Evolutionary conservation across 2,329 filamentous ascomycete genomes (phyloP).

Genomic region (Pyrenophora seminiperda): DNA sequence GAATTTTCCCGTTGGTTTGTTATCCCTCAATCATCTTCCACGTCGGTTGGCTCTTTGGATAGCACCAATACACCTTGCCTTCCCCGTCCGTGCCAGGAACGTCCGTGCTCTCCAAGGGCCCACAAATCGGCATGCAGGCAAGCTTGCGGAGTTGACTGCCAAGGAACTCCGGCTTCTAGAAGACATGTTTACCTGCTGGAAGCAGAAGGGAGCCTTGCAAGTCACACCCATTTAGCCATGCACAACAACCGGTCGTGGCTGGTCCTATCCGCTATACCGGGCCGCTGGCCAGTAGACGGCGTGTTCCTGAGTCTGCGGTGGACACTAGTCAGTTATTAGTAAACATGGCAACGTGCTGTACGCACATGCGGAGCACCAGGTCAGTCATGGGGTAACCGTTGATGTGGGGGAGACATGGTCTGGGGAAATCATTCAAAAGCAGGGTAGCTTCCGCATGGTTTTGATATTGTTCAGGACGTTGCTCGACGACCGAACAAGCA

Average conservation of each 20-base stretch:
- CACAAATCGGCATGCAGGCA: conserved; percentile 8
- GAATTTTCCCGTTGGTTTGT: conserved; percentile 26
- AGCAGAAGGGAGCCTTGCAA: conserved; percentile 9
- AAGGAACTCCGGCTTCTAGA: conserved; percentile 25
- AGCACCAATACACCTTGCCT: conserved; percentile 14
- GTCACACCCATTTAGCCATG: conserved; percentile 36
- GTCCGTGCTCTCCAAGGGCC: conserved; percentile 1
- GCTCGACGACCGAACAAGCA: conserved; percentile 10
- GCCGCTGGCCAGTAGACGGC: conserved; percentile 20
- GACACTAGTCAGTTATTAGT: neutral
- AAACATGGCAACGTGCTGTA: conserved; percentile 8
- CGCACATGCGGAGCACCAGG: conserved; percentile 16
- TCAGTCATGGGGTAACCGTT: conserved; percentile 14
- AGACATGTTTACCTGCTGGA: conserved; percentile 10
- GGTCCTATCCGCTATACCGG: conserved; percentile 26
- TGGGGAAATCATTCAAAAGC: conserved; percentile 13
- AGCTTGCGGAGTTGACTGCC: conserved; percentile 9
- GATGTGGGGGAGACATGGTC: conserved; percentile 12
- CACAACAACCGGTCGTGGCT: conserved; percentile 34
- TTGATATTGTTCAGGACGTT: conserved; percentile 12
- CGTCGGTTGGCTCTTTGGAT: neutral
- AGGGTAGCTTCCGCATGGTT: conserved; percentile 15
- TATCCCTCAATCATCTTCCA: neutral
- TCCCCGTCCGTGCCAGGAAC: neutral
- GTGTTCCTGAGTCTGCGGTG: conserved; percentile 11